phyloP scores from a whole-genome alignment of 495 filamentous ascomycete species.

The Podospora sp. region DNA sequence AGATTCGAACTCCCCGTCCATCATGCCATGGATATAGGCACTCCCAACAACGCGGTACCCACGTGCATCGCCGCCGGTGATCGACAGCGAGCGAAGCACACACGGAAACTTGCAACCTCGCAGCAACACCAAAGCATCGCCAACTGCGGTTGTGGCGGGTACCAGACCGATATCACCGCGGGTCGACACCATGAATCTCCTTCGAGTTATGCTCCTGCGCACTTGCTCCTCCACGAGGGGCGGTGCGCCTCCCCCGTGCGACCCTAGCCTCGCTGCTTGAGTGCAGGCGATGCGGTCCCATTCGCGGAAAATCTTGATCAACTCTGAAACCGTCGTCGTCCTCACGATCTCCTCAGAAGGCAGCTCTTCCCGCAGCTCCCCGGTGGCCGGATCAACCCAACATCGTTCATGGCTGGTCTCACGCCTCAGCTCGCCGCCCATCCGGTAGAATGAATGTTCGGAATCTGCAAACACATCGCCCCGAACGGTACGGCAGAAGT shows the following conservation, averaged over 20 bases:
- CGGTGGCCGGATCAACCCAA: not conserved
- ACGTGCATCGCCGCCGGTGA: not conserved
- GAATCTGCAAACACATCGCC: not conserved
- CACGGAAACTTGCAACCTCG: constrained; percentile 2
- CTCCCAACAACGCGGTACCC: constrained; percentile 1
- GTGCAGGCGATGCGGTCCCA: not conserved
- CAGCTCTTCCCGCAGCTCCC: not conserved
- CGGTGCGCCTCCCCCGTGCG: not conserved
- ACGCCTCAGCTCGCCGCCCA: not conserved
- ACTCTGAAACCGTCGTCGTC: not conserved
- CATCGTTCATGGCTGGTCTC: constrained; percentile 1
- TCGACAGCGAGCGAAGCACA: not conserved
- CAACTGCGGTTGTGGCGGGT: not conserved
- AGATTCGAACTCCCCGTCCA: not conserved
- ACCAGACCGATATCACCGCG: not conserved
- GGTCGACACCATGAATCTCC: not conserved
- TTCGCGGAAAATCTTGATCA: not conserved
- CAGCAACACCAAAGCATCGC: not conserved
- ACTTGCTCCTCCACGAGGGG: not conserved
- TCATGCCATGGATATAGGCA: not conserved
- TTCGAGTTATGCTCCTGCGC: not conserved
- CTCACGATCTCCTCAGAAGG: not conserved
- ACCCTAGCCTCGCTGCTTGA: not conserved
- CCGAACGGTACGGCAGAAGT: not conserved
- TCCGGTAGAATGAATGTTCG: not conserved